phyloP scores from a whole-genome alignment of 495 filamentous ascomycete species.

The Ramalina peruviana region DNA sequence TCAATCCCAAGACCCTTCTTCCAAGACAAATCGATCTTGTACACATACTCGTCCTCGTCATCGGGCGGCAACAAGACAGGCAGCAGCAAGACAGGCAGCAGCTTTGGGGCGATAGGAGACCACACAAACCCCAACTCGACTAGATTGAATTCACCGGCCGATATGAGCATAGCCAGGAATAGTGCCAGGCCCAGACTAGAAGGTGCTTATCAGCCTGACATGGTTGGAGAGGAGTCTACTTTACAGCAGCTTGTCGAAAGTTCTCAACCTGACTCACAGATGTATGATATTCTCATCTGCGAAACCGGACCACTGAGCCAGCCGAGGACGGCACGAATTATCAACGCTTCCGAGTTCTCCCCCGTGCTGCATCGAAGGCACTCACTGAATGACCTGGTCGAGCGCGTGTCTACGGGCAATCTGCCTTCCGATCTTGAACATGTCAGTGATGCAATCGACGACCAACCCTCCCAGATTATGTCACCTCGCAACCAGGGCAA shows the following conservation, averaged over 20 bases:
- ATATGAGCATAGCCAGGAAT: too few species aligned
- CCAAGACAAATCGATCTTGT: background rate
- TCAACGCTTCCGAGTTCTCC: slow-evolving; percentile 1
- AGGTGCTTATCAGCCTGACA: background rate
- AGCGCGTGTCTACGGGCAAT: background rate
- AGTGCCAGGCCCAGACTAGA: background rate
- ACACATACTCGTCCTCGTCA: slow-evolving; percentile 3
- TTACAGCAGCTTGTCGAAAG: slow-evolving; percentile 2
- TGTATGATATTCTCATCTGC: slow-evolving; percentile 3
- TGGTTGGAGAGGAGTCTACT: background rate
- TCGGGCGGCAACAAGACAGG: slow-evolving; percentile 6
- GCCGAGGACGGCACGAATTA: background rate
- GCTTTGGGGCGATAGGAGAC: slow-evolving; percentile 10
- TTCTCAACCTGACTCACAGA: slow-evolving; percentile 4
- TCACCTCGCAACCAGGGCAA: background rate
- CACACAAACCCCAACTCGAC: background rate
- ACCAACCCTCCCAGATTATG: background rate
- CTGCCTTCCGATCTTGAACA: background rate
- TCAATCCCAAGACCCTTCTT: background rate
- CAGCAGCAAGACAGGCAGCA: slow-evolving; percentile 1
- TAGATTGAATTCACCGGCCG: too few species aligned
- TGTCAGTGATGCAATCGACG: background rate
- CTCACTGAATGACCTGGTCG: slow-evolving; percentile 4
- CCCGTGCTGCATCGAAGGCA: slow-evolving; percentile 2
- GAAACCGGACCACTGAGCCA: background rate